These are phyloP conservation scores for Rhododendron mucronatum DNA, from an alignment of 148 eudicot genomes.

Conservation along the genomic window DNA sequence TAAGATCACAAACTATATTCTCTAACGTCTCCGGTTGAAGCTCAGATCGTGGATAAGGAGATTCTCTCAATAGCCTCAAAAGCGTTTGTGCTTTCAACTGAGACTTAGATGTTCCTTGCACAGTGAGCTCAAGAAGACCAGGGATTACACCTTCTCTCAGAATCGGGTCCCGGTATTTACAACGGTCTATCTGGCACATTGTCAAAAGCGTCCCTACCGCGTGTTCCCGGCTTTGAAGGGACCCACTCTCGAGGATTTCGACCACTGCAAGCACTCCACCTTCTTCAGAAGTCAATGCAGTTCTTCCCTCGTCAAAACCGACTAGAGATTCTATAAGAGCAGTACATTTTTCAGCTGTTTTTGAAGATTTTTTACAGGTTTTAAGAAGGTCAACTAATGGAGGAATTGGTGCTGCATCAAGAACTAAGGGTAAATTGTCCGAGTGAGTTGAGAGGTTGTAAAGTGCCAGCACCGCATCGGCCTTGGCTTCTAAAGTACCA, in stretches of 20 bases:
- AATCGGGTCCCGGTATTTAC: conserved; percentile 72
- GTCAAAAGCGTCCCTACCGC: conserved; percentile 80
- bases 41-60: conserved; percentile 75
- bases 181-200: conserved; percentile 72
- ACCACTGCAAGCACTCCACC: conserved; percentile 91
- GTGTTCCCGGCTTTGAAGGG: conserved; percentile 73
- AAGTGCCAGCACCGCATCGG: conserved; percentile 80
- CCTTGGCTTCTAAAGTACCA: conserved; percentile 70
- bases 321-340: conserved; percentile 74
- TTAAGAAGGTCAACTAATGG: conserved; percentile 56
- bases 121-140: conserved; percentile 92
- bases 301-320: conserved; percentile 57
- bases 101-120: conserved; percentile 76
- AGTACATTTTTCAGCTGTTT: conserved; percentile 76
- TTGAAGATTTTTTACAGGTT: conserved; percentile 68
- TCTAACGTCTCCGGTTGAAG: conserved; percentile 69
- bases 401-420: conserved; percentile 58
- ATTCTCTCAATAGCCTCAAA: conserved; percentile 64
- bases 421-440: conserved; percentile 42
- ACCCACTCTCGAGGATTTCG: conserved; percentile 84
- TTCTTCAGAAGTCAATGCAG: conserved; percentile 54
- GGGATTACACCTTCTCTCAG: conserved; percentile 94
- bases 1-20: conserved; percentile 73
- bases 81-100: conserved; percentile 68
- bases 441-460: conserved; percentile 83